Percentiles rank a stretch among this genome's conserved stretches.
Evolutionary conservation across 306 rosid genomes (phyloP).

Genomic region (Cicer chorassanicum): DNA sequence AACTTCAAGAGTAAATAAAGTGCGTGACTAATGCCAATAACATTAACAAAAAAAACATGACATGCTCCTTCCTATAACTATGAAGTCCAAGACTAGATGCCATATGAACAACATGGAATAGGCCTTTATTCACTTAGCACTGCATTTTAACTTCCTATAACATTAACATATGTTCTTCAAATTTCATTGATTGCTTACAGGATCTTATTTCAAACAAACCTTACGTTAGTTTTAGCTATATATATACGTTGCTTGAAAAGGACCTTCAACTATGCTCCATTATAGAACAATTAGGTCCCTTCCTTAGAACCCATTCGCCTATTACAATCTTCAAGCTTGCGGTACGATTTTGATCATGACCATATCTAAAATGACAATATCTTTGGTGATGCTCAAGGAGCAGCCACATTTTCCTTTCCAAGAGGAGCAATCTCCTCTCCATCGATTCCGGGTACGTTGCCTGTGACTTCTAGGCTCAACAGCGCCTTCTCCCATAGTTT

Average conservation of each 20-base stretch:
- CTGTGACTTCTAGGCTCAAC: conserved; percentile 70
- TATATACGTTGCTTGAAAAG: conserved; percentile 34
- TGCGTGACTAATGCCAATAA: background rate
- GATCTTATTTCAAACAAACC: conserved; percentile 20
- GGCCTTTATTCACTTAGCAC: conserved; percentile 37
- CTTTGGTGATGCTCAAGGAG: conserved; percentile 58
- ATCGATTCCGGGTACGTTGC: conserved; percentile 64
- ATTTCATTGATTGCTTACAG: conserved; percentile 20
- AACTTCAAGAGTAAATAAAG: background rate
- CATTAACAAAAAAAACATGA: conserved; percentile 19
- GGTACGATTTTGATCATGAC: conserved; percentile 18
- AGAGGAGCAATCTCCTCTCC: conserved; percentile 88
- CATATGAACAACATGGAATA: background rate
- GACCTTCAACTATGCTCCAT: conserved; percentile 9
- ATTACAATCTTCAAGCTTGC: background rate
- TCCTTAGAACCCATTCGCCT: conserved; percentile 29
- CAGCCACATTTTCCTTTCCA: conserved; percentile 75
- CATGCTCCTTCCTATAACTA: conserved; percentile 13
- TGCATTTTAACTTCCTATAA: conserved; percentile 4
- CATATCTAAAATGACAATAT: background rate
- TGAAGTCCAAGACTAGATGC: conserved; percentile 3
- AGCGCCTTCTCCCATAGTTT: conserved; percentile 76
- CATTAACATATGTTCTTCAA: conserved; percentile 17
- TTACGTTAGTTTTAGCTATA: background rate
- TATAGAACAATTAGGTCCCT: conserved; percentile 2